Base-by-base conservation (phyloP, 2,329 filamentous ascomycete genomes). In the Biscogniauxia marginata region DNA sequence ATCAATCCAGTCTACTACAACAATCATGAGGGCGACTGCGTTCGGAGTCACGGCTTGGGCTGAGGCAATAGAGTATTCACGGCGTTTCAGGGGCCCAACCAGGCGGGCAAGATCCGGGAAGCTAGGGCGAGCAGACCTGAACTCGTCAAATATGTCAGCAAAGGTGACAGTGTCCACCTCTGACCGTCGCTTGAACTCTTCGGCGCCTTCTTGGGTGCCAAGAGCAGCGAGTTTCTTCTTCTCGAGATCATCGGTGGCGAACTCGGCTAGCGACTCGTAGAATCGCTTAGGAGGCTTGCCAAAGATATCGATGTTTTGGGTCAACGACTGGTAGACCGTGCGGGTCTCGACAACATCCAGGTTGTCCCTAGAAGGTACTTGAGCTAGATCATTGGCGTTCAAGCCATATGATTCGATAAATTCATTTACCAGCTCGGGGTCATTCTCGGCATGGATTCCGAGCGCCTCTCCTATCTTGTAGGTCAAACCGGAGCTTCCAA, bases 11-110 rank as follows among this genome's bases (percentile, higher is more conserved):
- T 91, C 87, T 68, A 99, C 95, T 3, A 95, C 96, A 58, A 99
- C 95, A 69, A 99, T 96, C 86, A 98, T 95, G 62, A 99, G 85
- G 7, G 93, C 85, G 56, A 99, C 92, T n/a, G 85, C 87, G 70
- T 80, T 93, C 19, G 95, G 93, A 0, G 91, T 93, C 44, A 98
- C 93, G 67, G 93, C 91, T 77, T 99, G 95, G 54, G 92, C 95
- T 3, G 95, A 98, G 19, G 95, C 95, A 65, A 99, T 98, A n/a
- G 91, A 96, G 83, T 99, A 99, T 77, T 99, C 95, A 68, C 95
- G 86, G 59, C 95, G 90, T 84, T 99, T 99, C 79, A 96, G 87
- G 11, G 95, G 93, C 63, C 82, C 84, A 63, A 99, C 89, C 59
- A 99, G 91, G 68, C 87, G 88, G 61, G 90, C 84, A 55, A 99